A percentile compares a stretch with the other conserved stretches of the same genome.
Evolutionary conservation across 129 eudicot genomes (phyloP).

Genomic region (Lonicera japonica): DNA sequence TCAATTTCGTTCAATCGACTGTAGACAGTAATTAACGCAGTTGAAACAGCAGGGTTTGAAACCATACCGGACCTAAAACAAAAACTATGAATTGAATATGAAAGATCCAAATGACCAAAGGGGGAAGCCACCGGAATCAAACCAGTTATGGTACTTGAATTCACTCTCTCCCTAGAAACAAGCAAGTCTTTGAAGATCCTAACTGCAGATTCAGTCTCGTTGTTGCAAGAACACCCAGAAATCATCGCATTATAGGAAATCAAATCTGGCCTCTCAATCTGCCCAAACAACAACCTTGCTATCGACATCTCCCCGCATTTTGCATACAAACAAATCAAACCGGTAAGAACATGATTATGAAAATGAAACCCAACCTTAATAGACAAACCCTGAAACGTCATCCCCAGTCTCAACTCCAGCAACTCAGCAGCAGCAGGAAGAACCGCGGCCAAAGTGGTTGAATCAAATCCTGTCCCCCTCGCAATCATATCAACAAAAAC

Average conservation of each 20-base stretch:
- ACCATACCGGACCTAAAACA: slow-evolving; percentile 49
- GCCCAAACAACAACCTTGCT: slow-evolving; percentile 53
- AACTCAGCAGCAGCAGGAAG: slow-evolving; percentile 68
- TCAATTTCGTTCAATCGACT: slow-evolving; percentile 71
- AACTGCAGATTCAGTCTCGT: slow-evolving; percentile 43
- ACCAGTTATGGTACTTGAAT: slow-evolving; percentile 72
- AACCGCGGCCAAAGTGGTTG: slow-evolving; percentile 66
- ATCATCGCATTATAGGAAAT: slow-evolving; percentile 80
- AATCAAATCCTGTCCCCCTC: slow-evolving; percentile 42
- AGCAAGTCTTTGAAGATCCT: slow-evolving; percentile 43
- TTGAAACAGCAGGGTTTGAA: slow-evolving; percentile 56
- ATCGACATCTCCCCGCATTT: slow-evolving; percentile 57
- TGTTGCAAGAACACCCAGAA: slow-evolving; percentile 61
- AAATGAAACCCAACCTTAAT: slow-evolving; percentile 57
- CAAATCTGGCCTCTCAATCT: slow-evolving; percentile 56
- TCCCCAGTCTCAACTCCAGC: slow-evolving; percentile 61
- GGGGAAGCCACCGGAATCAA: slow-evolving; percentile 72
- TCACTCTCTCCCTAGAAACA: slow-evolving; percentile 45
- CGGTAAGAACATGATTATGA: slow-evolving; percentile 71
- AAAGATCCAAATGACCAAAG: slow-evolving; percentile 58
- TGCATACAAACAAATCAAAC: slow-evolving; percentile 67
- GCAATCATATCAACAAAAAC: slow-evolving; percentile 55
- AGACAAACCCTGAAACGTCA: slow-evolving; percentile 55
- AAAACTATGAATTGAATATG: slow-evolving; percentile 57
- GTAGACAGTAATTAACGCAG: slow-evolving; percentile 81